Conservation (phyloP, 768 basidiomycete species). For the Rhizopogon salebrosus region DNA sequence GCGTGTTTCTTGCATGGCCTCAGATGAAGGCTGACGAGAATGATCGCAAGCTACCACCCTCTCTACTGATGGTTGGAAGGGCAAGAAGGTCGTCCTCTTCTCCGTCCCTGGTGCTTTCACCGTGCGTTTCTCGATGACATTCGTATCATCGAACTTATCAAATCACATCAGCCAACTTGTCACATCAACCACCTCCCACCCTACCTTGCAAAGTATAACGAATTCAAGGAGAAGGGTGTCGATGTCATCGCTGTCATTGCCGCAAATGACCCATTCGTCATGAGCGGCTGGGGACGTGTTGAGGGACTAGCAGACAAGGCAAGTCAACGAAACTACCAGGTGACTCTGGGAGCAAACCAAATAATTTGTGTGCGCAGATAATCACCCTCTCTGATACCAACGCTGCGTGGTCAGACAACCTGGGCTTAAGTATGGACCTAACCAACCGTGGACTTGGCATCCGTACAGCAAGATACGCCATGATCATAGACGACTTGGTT, state of each 20-base stretch:
- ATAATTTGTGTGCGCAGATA: conserved; percentile 35
- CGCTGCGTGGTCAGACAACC: conserved; percentile 49
- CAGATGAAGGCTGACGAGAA: background rate
- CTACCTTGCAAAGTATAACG: conserved; percentile 39
- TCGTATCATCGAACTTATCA: background rate
- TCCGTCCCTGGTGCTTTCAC: conserved; percentile 81
- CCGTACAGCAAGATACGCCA: conserved; percentile 57
- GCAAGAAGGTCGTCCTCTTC: conserved; percentile 77
- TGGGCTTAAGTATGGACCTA: conserved; percentile 55
- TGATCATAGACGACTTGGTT: conserved; percentile 65
- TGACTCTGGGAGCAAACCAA: background rate
- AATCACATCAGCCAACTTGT: conserved; percentile 31
- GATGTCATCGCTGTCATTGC: conserved; percentile 48
- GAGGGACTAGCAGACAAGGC: conserved; percentile 67
- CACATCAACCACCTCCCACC: conserved; percentile 40
- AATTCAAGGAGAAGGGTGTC: conserved; percentile 50
- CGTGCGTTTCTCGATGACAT: conserved; percentile 33
- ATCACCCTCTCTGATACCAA: conserved; percentile 50
- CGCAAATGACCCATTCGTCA: conserved; percentile 56
- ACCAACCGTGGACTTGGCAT: conserved; percentile 44
- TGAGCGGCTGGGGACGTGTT: conserved; percentile 58
- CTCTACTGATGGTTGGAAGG: conserved; percentile 63
- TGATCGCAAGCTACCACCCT: conserved; percentile 42
- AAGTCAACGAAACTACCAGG: conserved; percentile 8
- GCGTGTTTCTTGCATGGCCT: conserved; percentile 21